Evolutionary conservation across 2,329 filamentous ascomycete genomes (phyloP).

Genomic region (Fusarium floridanum): DNA sequence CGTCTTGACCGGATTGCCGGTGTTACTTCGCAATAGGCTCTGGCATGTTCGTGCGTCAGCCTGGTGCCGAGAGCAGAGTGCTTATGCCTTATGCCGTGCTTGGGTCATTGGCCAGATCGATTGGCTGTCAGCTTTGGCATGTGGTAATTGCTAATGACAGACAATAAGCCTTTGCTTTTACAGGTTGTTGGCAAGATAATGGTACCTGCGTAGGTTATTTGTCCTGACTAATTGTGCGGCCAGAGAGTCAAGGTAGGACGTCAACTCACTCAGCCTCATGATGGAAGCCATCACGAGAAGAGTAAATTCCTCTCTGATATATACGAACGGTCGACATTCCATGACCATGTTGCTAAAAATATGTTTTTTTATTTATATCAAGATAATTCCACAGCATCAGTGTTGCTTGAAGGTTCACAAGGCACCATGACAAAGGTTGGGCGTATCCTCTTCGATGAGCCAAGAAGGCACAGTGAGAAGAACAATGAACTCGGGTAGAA

Average conservation of each 20-base stretch:
- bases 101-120: background rate
- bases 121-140: constrained; percentile 3
- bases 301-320: background rate
- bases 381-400: background rate
- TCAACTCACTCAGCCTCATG: background rate
- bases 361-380: background rate
- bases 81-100: constrained; percentile 2
- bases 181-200: background rate
- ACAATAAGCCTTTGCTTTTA: background rate
- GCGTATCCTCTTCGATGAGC: background rate
- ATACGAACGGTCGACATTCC: background rate
- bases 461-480: background rate
- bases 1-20: constrained; percentile 17
- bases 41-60: background rate
- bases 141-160: background rate
- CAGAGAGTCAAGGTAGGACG: background rate
- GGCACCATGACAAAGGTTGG: too few relatives aligned
- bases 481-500: background rate
- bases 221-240: background rate
- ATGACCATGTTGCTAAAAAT: background rate
- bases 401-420: background rate
- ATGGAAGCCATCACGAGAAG: background rate
- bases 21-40: constrained; percentile 6
- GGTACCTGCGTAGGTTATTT: background rate
- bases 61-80: background rate